Conservation (phyloP, 2,329 filamentous ascomycete genomes). For the Arthroderma uncinatum region DNA sequence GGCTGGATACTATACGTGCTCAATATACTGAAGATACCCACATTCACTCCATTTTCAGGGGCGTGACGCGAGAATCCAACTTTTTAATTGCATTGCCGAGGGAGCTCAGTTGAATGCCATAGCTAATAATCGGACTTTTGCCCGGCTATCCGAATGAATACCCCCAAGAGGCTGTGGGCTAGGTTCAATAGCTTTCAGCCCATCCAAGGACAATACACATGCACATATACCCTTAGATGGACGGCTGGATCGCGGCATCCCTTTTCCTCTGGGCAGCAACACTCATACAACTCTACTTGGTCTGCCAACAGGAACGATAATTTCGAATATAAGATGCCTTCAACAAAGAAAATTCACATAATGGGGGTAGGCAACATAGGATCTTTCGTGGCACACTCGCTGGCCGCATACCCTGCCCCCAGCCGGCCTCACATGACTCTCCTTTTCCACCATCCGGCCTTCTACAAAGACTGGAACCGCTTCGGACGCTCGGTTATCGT, state of each 20-base stretch:
- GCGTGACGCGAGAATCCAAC: background rate
- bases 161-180: background rate
- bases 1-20: background rate
- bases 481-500: conserved; percentile 26
- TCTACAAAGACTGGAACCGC: conserved; percentile 26
- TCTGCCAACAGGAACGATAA: conserved; percentile 10
- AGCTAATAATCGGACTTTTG: no score
- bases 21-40: background rate
- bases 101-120: no score
- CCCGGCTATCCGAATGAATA: background rate
- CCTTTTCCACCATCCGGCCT: conserved; percentile 52
- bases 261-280: background rate
- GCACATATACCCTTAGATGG: background rate
- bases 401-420: conserved; percentile 49
- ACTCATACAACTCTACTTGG: background rate
- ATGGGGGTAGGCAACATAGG: conserved; percentile 75
- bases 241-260: background rate
- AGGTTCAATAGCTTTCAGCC: background rate
- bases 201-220: background rate
- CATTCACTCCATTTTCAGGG: background rate
- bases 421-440: conserved; percentile 59
- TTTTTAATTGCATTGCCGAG: no score
- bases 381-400: conserved; percentile 61
- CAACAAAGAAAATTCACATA: conserved; percentile 53
- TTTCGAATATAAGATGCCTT: conserved; percentile 1